Conservation (phyloP, 352 stramenopile genomes). For the Pythium sukuiense region DNA sequence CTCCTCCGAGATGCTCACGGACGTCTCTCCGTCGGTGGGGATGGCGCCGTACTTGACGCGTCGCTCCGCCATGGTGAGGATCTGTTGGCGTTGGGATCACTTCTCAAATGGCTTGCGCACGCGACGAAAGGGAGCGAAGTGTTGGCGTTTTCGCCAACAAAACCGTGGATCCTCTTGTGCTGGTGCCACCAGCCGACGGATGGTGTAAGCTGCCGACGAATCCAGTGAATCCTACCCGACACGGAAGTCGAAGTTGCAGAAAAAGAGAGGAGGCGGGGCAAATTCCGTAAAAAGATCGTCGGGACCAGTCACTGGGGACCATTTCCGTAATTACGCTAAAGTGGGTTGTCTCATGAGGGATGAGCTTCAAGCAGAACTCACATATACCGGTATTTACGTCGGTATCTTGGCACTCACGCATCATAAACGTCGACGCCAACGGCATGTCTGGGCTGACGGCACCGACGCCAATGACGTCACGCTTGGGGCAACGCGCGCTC, state of each 20-base stretch:
- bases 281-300: constrained; percentile 18
- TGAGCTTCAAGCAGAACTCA: not conserved
- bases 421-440: not conserved
- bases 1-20: constrained; percentile 39
- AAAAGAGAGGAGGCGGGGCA: constrained; percentile 12
- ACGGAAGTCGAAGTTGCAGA: constrained; percentile 23
- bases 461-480: constrained; percentile 14
- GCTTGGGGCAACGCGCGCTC: constrained; percentile 31
- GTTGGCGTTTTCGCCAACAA: constrained; percentile 3
- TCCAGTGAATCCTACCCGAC: constrained; percentile 7
- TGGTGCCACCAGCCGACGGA: constrained; percentile 4
- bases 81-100: not conserved
- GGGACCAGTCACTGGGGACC: constrained; percentile 10
- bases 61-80: constrained; percentile 33
- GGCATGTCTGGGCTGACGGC: not conserved
- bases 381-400: not conserved
- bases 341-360: constrained; percentile 5
- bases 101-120: not conserved
- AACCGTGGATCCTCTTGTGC: not conserved
- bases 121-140: not conserved
- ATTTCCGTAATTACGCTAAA: constrained; percentile 12
- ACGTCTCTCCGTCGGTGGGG: constrained; percentile 36
- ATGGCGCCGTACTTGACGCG: constrained; percentile 61
- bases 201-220: constrained; percentile 6
- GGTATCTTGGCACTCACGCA: not conserved